Percentiles rank a stretch among this genome's conserved stretches.
Evolutionary conservation across 2,329 filamentous ascomycete species (phyloP).

Genomic region (Colletotrichum siamense): DNA sequence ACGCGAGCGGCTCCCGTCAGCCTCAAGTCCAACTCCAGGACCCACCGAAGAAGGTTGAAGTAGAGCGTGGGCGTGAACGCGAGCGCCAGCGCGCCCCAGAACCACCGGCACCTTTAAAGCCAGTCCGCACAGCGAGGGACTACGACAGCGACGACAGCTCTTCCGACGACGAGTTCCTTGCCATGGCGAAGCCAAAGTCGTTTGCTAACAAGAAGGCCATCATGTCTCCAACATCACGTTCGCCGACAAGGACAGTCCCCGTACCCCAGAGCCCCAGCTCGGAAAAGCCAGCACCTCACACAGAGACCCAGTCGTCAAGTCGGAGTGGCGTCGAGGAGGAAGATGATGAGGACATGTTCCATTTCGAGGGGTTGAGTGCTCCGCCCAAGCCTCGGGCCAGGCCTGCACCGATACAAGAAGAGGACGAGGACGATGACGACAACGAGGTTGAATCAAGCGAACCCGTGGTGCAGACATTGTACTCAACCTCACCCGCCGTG

Average conservation of each 20-base stretch:
- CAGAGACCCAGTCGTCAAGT: not conserved
- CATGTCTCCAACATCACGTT: constrained; percentile 11
- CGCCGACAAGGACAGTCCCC: constrained; percentile 3
- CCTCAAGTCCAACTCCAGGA: not conserved
- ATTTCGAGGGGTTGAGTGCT: constrained; percentile 47
- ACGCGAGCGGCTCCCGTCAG: not conserved
- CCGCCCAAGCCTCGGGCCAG: constrained; percentile 29
- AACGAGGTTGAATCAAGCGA: constrained; percentile 9
- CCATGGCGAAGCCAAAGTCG: constrained; percentile 42
- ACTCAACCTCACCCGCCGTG: constrained; percentile 51
- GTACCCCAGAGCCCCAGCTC: constrained; percentile 1
- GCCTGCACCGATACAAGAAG: constrained; percentile 33
- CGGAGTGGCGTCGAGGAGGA: constrained; percentile 3
- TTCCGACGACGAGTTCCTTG: constrained; percentile 46
- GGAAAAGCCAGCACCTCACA: not conserved
- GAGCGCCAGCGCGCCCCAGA: not conserved
- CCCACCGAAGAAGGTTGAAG: not conserved
- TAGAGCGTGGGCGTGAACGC: not conserved
- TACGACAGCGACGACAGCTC: constrained; percentile 34
- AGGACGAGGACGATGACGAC: constrained; percentile 40
- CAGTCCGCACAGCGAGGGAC: not conserved
- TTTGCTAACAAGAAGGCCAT: constrained; percentile 31
- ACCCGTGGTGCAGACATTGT: constrained; percentile 32
- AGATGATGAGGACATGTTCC: constrained; percentile 47
- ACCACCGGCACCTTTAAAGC: not conserved